These are phyloP conservation scores for Russula brevipes DNA, from an alignment of 768 basidiomycete genomes.

Conservation along the genomic window DNA sequence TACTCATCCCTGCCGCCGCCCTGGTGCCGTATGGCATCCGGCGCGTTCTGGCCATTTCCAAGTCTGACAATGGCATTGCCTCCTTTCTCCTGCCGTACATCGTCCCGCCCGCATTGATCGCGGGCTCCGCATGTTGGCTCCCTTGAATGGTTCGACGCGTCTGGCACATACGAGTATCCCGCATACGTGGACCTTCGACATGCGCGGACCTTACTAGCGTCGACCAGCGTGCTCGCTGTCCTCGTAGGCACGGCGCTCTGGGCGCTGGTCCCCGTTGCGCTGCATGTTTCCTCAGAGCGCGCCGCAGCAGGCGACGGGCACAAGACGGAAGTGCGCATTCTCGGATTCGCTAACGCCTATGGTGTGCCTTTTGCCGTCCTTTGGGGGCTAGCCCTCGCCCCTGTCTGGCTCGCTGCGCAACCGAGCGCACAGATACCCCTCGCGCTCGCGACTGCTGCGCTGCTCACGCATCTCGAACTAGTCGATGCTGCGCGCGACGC, in stretches of 20 bases:
- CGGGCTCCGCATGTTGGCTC: too few relatives aligned
- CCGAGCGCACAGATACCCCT: too few relatives aligned
- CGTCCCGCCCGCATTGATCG: slow-evolving; percentile 48
- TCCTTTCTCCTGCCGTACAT: slow-evolving; percentile 54
- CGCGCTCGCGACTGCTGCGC: slow-evolving; percentile 51
- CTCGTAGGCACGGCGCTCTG: slow-evolving; percentile 59
- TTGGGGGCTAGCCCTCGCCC: slow-evolving; percentile 36
- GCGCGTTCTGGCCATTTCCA: slow-evolving; percentile 56
- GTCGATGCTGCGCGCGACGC: slow-evolving; percentile 79
- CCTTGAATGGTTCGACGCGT: too few relatives aligned
- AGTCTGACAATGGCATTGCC: slow-evolving; percentile 72
- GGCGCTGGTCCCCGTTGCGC: slow-evolving; percentile 68
- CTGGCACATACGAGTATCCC: slow-evolving; percentile 1
- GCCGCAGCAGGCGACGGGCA: slow-evolving; percentile 26
- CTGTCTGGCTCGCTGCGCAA: too few relatives aligned
- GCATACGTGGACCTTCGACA: slow-evolving; percentile 42
- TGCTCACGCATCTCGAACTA: slow-evolving; percentile 75
- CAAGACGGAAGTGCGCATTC: slow-evolving; percentile 32
- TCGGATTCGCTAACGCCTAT: slow-evolving; percentile 53
- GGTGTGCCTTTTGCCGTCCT: slow-evolving; percentile 86
- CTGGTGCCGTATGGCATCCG: slow-evolving; percentile 52
- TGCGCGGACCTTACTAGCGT: slow-evolving; percentile 55
- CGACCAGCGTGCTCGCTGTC: slow-evolving; percentile 46
- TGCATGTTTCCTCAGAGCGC: slow-evolving; percentile 32
- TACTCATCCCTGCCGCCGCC: slow-evolving; percentile 53